Conservation (phyloP, 2,329 filamentous ascomycete genomes). For the Byssoonygena ceratinophila region DNA sequence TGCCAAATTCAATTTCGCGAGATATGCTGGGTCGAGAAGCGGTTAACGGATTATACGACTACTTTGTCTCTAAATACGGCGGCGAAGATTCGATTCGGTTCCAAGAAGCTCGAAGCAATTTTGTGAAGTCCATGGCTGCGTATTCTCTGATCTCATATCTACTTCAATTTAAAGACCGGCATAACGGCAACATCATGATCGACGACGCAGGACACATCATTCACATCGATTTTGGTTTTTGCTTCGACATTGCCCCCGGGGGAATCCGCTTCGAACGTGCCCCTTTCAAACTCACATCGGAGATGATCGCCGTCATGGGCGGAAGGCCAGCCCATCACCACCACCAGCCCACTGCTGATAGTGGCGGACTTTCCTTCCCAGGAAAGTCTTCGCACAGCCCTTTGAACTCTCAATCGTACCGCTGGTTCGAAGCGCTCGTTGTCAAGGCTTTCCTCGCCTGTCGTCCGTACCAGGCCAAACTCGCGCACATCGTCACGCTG, state of each 20-base stretch:
- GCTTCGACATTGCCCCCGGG: conserved; percentile 95
- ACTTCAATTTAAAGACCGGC: conserved; percentile 95
- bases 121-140: conserved; percentile 98
- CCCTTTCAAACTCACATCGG: conserved; percentile 91
- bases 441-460: conserved; percentile 89
- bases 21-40: conserved; percentile 98
- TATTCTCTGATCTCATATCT: conserved; percentile 96
- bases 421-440: conserved; percentile 92
- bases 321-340: conserved; percentile 28
- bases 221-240: conserved; percentile 98
- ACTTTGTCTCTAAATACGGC: conserved; percentile 94
- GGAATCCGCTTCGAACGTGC: conserved; percentile 96
- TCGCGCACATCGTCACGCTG: conserved; percentile 77
- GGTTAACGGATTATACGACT: conserved; percentile 96
- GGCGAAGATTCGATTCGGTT: conserved; percentile 91
- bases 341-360: conserved; percentile 9
- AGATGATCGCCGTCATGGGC: conserved; percentile 99
- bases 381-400: conserved; percentile 30
- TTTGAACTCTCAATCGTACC: conserved; percentile 75
- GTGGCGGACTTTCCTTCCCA: conserved; percentile 20
- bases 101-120: conserved; percentile 90
- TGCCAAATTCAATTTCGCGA: conserved; percentile 93
- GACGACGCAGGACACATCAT: conserved; percentile 94
- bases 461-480: conserved; percentile 74
- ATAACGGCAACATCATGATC: conserved; percentile 99